Evolutionary conservation across 2,329 filamentous ascomycete genomes (phyloP).

Genomic region (Tolypocladium sp.): DNA sequence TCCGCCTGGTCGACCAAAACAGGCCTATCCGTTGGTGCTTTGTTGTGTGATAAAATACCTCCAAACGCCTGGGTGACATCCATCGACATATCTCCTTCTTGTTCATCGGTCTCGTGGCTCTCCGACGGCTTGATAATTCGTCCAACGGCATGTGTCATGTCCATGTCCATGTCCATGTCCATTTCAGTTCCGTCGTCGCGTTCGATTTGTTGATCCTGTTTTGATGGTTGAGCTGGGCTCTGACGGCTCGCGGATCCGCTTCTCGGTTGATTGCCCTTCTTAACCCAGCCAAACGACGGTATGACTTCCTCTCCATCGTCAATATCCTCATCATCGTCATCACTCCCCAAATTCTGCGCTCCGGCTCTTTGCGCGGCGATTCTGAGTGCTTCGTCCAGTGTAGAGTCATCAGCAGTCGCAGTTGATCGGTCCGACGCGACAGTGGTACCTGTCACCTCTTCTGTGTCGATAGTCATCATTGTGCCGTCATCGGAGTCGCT

Average conservation of each 20-base stretch:
- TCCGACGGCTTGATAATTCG: constrained; percentile 38
- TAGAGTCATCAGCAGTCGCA: constrained; percentile 56
- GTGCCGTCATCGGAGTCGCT: constrained; percentile 66
- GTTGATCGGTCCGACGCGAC: constrained; percentile 49
- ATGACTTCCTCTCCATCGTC: constrained; percentile 61
- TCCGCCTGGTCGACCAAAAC: constrained; percentile 16
- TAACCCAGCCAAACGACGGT: constrained; percentile 67
- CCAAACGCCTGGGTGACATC: constrained; percentile 82
- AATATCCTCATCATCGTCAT: constrained; percentile 39
- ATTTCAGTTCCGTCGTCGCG: constrained; percentile 22
- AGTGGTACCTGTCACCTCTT: constrained; percentile 65
- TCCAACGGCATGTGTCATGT: constrained; percentile 46
- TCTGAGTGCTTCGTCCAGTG: constrained; percentile 68
- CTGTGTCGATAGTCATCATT: constrained; percentile 73
- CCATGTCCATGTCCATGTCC: constrained; percentile 43
- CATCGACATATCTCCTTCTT: constrained; percentile 76
- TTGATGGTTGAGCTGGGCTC: constrained; percentile 20
- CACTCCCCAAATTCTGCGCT: constrained; percentile 55
- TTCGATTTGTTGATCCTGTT: constrained; percentile 2
- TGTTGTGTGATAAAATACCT: constrained; percentile 53
- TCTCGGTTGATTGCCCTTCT: constrained; percentile 35
- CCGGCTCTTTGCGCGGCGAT: constrained; percentile 68
- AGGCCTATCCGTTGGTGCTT: constrained; percentile 1
- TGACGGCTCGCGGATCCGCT: constrained; percentile 31
- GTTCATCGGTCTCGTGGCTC: constrained; percentile 26